Percentiles rank a stretch among this genome's conserved stretches.
phyloP scores from a whole-genome alignment of 768 basidiomycete genomes.

The Panaeolus cyanescens region DNA sequence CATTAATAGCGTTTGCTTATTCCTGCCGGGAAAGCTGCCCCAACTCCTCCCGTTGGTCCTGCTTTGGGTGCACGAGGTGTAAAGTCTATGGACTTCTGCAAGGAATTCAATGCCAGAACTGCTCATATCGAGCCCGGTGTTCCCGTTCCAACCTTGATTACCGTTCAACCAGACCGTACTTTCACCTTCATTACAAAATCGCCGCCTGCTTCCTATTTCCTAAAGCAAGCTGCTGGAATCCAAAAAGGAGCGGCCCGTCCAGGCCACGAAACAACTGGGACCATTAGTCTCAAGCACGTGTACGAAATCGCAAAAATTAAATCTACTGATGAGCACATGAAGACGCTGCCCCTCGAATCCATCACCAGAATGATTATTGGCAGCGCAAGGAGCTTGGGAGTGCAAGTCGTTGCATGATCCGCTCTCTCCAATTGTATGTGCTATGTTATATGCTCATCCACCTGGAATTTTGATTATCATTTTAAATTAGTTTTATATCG shows the following conservation, averaged over 20 bases:
- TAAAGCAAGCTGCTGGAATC: slow-evolving; percentile 89
- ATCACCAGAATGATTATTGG: slow-evolving; percentile 89
- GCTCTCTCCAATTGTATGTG: slow-evolving; percentile 4
- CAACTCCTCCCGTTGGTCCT: slow-evolving; percentile 95
- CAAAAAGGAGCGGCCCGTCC: slow-evolving; percentile 88
- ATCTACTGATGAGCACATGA: slow-evolving; percentile 85
- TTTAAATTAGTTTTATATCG: slow-evolving; percentile 4
- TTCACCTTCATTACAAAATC: slow-evolving; percentile 94
- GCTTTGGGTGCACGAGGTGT: slow-evolving; percentile 97
- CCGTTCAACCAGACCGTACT: slow-evolving; percentile 91
- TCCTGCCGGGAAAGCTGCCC: slow-evolving; percentile 92
- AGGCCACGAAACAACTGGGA: slow-evolving; percentile 76
- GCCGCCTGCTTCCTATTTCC: slow-evolving; percentile 85
- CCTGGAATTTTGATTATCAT: slow-evolving; percentile 5
- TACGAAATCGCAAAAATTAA: slow-evolving; percentile 99
- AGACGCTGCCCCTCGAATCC: slow-evolving; percentile 82
- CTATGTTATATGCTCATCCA: slow-evolving; percentile 5
- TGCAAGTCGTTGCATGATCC: slow-evolving; percentile 84
- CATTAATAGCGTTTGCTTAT: slow-evolving; percentile 74
- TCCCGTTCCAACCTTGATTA: slow-evolving; percentile 91
- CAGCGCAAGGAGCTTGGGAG: slow-evolving; percentile 84
- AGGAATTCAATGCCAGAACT: slow-evolving; percentile 98
- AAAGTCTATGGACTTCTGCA: slow-evolving; percentile 99
- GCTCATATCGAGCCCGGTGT: slow-evolving; percentile 83
- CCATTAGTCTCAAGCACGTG: slow-evolving; percentile 93